These are phyloP conservation scores for Brachypodium distachyon DNA, from an alignment of 202 grass and related monocot species.

Conservation along the genomic window DNA sequence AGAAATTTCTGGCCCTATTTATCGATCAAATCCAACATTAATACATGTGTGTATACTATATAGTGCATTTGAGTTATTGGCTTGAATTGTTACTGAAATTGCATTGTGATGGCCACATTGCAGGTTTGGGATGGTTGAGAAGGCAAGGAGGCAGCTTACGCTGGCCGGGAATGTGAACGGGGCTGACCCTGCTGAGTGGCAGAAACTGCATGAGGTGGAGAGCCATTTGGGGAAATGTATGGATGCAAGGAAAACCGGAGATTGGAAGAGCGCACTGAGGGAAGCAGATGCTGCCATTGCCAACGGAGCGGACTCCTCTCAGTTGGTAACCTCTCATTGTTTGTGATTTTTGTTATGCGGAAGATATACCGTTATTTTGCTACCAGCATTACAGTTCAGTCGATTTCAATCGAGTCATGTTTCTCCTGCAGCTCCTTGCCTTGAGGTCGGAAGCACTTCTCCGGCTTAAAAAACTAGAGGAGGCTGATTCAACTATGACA, in stretches of 20 bases:
- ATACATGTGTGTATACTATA: not conserved
- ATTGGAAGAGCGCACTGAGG: constrained; percentile 72
- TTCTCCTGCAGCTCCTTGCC: constrained; percentile 54
- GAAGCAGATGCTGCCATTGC: constrained; percentile 79
- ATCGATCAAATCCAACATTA: not conserved
- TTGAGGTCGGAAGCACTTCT: constrained; percentile 83
- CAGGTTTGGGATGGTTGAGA: constrained; percentile 65
- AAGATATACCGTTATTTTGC: not conserved
- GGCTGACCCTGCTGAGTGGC: constrained; percentile 39
- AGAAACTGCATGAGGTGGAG: constrained; percentile 62
- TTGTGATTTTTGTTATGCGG: not conserved
- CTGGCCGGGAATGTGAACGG: constrained; percentile 29
- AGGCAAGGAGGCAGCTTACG: constrained; percentile 54
- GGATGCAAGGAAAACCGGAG: constrained; percentile 48
- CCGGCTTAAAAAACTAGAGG: constrained; percentile 54
- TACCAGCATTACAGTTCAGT: not conserved
- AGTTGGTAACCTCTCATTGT: constrained; percentile 34
- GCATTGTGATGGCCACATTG: not conserved
- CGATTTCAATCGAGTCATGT: not conserved
- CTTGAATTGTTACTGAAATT: constrained; percentile 16
- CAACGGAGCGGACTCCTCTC: constrained; percentile 66
- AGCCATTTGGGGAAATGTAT: constrained; percentile 60
- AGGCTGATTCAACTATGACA: constrained; percentile 59
- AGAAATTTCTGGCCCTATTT: not conserved
- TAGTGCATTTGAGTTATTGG: too few relatives aligned